Evolutionary conservation across 768 basidiomycete genomes (phyloP).

Genomic region (Hydnomerulius pinastri): DNA sequence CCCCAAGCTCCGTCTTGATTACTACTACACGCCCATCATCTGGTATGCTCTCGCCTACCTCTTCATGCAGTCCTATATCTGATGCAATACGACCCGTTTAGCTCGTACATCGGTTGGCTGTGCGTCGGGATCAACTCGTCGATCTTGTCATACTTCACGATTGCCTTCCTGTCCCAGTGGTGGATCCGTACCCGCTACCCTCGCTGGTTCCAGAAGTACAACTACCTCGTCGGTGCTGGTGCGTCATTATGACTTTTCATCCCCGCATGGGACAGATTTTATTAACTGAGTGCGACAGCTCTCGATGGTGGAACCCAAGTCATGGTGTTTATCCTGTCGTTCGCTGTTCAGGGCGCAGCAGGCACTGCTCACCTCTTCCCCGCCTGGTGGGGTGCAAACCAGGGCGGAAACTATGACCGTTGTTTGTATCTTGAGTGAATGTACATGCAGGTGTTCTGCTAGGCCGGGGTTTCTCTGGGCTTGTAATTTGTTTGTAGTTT

Average conservation of each 20-base stretch:
- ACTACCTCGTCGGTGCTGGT: conserved; percentile 45
- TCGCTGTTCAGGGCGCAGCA: conserved; percentile 52
- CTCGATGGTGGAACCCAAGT: conserved; percentile 47
- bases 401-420: conserved; percentile 41
- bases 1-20: conserved; percentile 32
- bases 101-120: conserved; percentile 19
- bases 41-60: conserved; percentile 18
- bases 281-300: conserved; percentile 14
- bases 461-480: neutral
- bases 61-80: neutral
- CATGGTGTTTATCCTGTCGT: conserved; percentile 55
- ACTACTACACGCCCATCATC: conserved; percentile 32
- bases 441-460: neutral
- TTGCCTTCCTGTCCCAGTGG: conserved; percentile 39
- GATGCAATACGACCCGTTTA: conserved; percentile 6
- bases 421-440: conserved; percentile 20
- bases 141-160: conserved; percentile 8
- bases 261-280: too few species aligned
- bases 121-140: conserved; percentile 31
- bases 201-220: conserved; percentile 40
- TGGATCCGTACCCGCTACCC: conserved; percentile 39
- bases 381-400: conserved; percentile 63
- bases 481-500: neutral
- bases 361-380: conserved; percentile 53
- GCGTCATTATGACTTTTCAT: too few species aligned